phyloP scores from a whole-genome alignment of 2,329 filamentous ascomycete species.

The Fusarium coicis region DNA sequence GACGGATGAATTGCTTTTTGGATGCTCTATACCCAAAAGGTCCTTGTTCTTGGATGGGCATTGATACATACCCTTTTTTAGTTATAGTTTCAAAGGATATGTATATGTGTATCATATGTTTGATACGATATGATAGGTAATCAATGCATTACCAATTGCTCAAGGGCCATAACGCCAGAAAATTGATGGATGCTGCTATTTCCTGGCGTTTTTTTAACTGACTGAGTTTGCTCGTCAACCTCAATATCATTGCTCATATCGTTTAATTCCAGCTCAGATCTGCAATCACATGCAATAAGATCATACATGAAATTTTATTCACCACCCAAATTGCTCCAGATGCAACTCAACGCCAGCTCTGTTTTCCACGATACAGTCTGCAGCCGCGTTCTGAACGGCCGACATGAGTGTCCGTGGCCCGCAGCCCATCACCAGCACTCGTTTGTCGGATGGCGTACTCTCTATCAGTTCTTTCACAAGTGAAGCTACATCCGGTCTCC shows the following conservation, averaged over 20 bases:
- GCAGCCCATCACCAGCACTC: conserved; percentile 58
- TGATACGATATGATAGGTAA: conserved; percentile 16
- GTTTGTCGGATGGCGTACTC: conserved; percentile 43
- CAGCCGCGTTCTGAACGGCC: conserved; percentile 54
- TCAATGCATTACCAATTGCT: conserved; percentile 27
- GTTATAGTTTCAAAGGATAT: conserved; percentile 8
- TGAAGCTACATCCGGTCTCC: conserved; percentile 51
- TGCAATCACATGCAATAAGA: neutral
- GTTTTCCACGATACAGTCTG: conserved; percentile 51
- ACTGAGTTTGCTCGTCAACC: conserved; percentile 2
- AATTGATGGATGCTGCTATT: neutral
- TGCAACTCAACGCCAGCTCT: conserved; percentile 60
- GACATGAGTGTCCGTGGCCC: conserved; percentile 57
- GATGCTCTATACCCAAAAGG: conserved; percentile 39
- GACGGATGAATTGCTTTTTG: conserved; percentile 30
- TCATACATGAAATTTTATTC: conserved; percentile 6
- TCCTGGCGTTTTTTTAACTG: neutral
- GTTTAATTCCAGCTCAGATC: neutral
- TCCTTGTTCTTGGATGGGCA: conserved; percentile 24
- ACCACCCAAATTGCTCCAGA: conserved; percentile 61
- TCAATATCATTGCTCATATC: neutral
- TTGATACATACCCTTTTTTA: conserved; percentile 36
- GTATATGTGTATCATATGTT: conserved; percentile 7
- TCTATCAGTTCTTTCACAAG: conserved; percentile 50
- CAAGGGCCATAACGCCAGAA: conserved; percentile 3